phyloP scores from a whole-genome alignment of 495 filamentous ascomycete genomes.

The Trichoderma asperelloides region DNA sequence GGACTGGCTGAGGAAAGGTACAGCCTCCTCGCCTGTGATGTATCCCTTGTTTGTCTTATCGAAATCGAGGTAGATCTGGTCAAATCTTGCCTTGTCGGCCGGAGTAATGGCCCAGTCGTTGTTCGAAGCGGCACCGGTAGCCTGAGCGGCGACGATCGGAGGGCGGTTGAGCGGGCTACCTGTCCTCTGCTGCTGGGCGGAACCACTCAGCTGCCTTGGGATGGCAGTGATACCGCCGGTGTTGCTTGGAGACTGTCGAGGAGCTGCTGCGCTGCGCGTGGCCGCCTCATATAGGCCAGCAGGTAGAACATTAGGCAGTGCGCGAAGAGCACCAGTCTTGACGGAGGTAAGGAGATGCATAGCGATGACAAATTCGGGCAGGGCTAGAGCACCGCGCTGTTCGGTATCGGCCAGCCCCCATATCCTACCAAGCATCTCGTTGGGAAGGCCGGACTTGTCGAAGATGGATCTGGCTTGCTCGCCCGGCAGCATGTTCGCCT shows the following conservation, averaged over 20 bases:
- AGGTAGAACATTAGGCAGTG: constrained; percentile 73
- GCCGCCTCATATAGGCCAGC: constrained; percentile 88
- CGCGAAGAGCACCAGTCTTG: constrained; percentile 71
- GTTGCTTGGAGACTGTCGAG: constrained; percentile 29
- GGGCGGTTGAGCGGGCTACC: constrained; percentile 62
- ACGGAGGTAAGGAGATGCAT: constrained; percentile 94
- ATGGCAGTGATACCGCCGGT: constrained; percentile 31
- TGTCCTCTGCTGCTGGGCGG: constrained; percentile 40
- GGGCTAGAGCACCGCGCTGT: constrained; percentile 78
- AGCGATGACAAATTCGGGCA: constrained; percentile 92
- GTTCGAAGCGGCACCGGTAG: constrained; percentile 50
- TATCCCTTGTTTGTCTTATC: constrained; percentile 70
- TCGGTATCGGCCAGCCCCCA: constrained; percentile 93
- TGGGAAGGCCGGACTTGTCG: constrained; percentile 81
- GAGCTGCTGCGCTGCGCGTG: constrained; percentile 48
- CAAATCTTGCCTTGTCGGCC: constrained; percentile 77
- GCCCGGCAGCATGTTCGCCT: constrained; percentile 56
- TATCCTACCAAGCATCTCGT: constrained; percentile 82
- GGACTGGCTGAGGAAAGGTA: constrained; percentile 86
- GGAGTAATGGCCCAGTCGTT: constrained; percentile 74
- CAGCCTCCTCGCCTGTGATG: constrained; percentile 91
- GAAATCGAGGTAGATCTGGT: constrained; percentile 70
- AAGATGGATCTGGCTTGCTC: constrained; percentile 91
- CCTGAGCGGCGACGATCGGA: constrained; percentile 27
- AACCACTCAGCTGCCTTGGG: constrained; percentile 38